Percentiles rank a stretch among this genome's conserved stretches.
These are phyloP conservation scores for Alectoria sarmentosa DNA, from an alignment of 495 filamentous ascomycete species.

Conservation along the genomic window DNA sequence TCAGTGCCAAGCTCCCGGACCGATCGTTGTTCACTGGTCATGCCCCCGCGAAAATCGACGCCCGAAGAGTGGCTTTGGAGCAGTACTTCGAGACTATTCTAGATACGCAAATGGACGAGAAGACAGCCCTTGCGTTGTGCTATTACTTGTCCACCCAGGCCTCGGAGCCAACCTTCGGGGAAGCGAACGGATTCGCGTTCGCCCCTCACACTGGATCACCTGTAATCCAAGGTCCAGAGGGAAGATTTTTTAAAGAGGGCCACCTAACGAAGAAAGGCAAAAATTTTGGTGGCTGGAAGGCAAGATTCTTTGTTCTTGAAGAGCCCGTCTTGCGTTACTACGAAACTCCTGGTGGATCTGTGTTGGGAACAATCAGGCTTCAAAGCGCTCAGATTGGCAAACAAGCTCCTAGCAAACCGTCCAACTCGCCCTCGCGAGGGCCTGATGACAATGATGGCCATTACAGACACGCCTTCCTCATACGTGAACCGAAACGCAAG, in stretches of 20 bases:
- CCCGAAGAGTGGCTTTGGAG: conserved; percentile 73
- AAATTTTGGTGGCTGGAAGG: conserved; percentile 99
- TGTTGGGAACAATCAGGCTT: conserved; percentile 90
- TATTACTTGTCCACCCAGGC: conserved; percentile 82
- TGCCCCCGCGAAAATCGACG: conserved; percentile 89
- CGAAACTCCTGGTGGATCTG: conserved; percentile 77
- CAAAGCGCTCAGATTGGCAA: conserved; percentile 90
- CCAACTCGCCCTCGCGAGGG: conserved; percentile 50
- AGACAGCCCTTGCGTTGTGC: conserved; percentile 74
- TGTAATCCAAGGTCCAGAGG: conserved; percentile 48
- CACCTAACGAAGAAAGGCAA: conserved; percentile 96
- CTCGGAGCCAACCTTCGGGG: conserved; percentile 67
- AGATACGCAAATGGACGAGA: conserved; percentile 71
- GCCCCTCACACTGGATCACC: conserved; percentile 35
- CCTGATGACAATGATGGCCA: conserved; percentile 81
- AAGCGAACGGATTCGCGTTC: conserved; percentile 44
- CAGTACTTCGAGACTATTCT: conserved; percentile 77
- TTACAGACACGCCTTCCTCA: conserved; percentile 92
- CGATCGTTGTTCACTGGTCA: conserved; percentile 83
- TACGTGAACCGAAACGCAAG: conserved; percentile 93
- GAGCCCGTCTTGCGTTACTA: conserved; percentile 87
- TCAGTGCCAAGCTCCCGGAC: conserved; percentile 71
- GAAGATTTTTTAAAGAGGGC: conserved; percentile 70
- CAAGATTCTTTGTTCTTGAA: conserved; percentile 86
- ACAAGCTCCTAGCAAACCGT: conserved; percentile 57